Evolutionary conservation across 176 grass and related monocot species (phyloP), one percentile per base, ranked within the genome.

Genomic region (Lolium multiflorum): DNA sequence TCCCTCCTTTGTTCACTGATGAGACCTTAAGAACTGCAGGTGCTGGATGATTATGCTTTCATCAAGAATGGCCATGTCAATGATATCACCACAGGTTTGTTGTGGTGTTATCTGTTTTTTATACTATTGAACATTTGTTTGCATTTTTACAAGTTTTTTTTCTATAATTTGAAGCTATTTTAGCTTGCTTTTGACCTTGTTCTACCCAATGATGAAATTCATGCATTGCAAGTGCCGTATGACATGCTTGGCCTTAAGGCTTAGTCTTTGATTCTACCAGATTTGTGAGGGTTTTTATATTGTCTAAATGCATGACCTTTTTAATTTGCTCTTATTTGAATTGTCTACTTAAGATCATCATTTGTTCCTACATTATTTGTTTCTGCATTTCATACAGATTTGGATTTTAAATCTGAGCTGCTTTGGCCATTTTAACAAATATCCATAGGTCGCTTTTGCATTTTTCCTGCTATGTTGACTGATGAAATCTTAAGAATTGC

Each of bases 61-160:
- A 73, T 84, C 7, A 26, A 64, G 35, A 44, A 84, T 80, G 82
- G 31, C 21, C 4, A 9, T 79, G 4, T 84, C 55, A 48, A 74
- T 84, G 67, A 89, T 80, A 79, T 74, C 15, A 44, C 15, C 10
- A 26, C 66, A 89, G 49, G 81, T 84, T 80, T 72, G 39, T 43
- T 44, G 55, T 63, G 43, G 75, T 13, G 65, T 73, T 74, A 7
- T 43, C 26, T 35, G 31, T 12, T n/a, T 35, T 60, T 71, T 13
- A 9, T 73, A 63, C 43, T 54, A 55, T 35, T 61, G 14, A 8
- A 43, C 13, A 51, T 8, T 74, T 51, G 22, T 74, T 74, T 15
- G 46, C 13, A 51, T 48, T 15, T 74, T 74, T 51, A 9, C 22
- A 51, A 2, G 9, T 74, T 25, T 24, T 14, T 49, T 13, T 74